These are phyloP conservation scores for Trypanosomatidae sp. DNA, from an alignment of 208 protist species.

Conservation along the genomic window DNA sequence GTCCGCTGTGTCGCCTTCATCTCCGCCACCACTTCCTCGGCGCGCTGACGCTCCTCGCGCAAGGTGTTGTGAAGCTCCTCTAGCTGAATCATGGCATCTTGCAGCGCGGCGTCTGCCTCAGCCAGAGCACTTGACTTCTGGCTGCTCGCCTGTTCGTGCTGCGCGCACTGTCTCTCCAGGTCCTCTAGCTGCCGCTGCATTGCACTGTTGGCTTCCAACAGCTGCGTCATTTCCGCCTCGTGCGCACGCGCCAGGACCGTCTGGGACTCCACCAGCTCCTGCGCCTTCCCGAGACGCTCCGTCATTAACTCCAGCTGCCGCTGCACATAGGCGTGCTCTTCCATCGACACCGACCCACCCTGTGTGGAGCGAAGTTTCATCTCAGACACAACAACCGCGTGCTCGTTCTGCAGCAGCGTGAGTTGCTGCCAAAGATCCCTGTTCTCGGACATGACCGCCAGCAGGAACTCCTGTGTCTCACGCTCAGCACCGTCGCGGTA, in stretches of 20 bases:
- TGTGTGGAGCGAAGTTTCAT: constrained; percentile 30
- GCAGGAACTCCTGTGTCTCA: constrained; percentile 52
- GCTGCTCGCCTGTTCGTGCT: constrained; percentile 9
- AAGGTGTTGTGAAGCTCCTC: constrained; percentile 29
- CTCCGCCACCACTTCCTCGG: constrained; percentile 22
- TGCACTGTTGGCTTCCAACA: constrained; percentile 44
- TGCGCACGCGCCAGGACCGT: constrained; percentile 47
- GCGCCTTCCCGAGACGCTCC: constrained; percentile 57
- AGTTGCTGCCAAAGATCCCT: constrained; percentile 74
- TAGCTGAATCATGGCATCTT: constrained; percentile 31
- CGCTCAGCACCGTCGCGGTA: constrained; percentile 45
- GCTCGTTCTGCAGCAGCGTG: constrained; percentile 50
- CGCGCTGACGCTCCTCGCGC: constrained; percentile 19
- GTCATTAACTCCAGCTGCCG: constrained; percentile 55
- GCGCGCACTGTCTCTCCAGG: constrained; percentile 20
- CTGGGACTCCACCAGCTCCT: constrained; percentile 60
- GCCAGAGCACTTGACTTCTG: constrained; percentile 26
- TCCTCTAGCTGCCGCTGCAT: constrained; percentile 41
- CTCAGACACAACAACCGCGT: constrained; percentile 48
- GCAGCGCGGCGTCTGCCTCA: constrained; percentile 36
- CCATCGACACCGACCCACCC: constrained; percentile 41
- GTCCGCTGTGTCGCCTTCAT: constrained; percentile 29
- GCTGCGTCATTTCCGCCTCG: constrained; percentile 52
- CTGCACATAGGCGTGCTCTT: constrained; percentile 61
- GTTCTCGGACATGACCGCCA: constrained; percentile 66